phyloP scores from a whole-genome alignment of 2,329 filamentous ascomycete genomes.

The Emmonsiellopsis sp. region DNA sequence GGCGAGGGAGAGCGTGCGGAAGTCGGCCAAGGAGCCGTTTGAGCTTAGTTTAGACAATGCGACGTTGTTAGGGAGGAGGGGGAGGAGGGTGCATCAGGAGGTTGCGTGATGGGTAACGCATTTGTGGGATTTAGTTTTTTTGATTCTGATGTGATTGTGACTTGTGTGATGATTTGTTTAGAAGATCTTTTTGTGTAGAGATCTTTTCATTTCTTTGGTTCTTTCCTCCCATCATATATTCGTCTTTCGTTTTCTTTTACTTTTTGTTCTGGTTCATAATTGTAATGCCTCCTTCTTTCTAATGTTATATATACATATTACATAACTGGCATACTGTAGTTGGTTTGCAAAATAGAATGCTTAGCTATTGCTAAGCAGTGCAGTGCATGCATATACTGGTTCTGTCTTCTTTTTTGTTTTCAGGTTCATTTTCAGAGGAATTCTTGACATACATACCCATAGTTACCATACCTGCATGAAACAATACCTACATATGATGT shows the following conservation, averaged over 20 bases:
- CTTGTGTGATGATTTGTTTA: neutral
- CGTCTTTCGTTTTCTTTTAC: neutral
- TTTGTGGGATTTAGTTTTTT: neutral
- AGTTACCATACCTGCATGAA: too few relatives aligned
- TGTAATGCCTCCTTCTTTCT: neutral
- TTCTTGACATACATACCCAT: too few relatives aligned
- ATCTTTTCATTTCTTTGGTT: neutral
- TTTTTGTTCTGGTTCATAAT: neutral
- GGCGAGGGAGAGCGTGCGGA: conserved; percentile 68
- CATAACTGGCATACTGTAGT: too few relatives aligned
- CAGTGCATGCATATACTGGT: too few relatives aligned
- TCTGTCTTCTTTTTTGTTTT: too few relatives aligned
- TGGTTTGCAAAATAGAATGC: too few relatives aligned
- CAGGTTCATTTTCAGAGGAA: too few relatives aligned
- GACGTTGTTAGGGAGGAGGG: conserved; percentile 68
- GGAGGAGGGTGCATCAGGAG: conserved; percentile 30
- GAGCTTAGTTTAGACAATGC: conserved; percentile 88
- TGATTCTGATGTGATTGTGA: neutral
- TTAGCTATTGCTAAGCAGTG: too few relatives aligned
- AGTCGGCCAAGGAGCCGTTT: conserved; percentile 69
- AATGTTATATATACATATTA: too few relatives aligned
- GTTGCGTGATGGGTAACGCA: conserved; percentile 13
- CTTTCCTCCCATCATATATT: neutral
- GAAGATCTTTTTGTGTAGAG: too few relatives aligned
- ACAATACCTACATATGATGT: too few relatives aligned